Evolutionary conservation across 1,139 yeast genomes (phyloP), one percentile per base, ranked within the genome.

Genomic region (Nakaseomyces bracarensis): DNA sequence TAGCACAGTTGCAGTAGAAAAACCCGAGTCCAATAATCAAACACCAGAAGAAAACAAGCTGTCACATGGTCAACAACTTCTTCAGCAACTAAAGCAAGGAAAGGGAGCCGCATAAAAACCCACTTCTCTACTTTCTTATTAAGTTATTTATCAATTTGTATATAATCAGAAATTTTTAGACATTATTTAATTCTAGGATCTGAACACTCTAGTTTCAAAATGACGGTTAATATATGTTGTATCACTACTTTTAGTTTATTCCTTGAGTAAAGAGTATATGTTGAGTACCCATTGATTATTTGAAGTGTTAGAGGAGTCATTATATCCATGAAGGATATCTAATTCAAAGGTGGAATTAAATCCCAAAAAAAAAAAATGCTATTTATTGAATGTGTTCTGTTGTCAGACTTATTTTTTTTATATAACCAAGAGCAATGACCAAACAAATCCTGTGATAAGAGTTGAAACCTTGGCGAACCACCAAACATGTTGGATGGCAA

Each of bases 401-500:
- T n/a, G n/a, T 21, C 29, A 11, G 11, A 30, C 7, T 20, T 14
- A 10, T n/a, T 26, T 27, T 3, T 10, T 10, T 39, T 38, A 51
- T 26, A 47, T 35, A 10, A 53, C 36, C 9, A 49, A 29, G 15
- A 43, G 41, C 23, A 54, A 38, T 2, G 63, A 55, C 50, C 57
- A 51, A 4, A 58, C 37, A 4, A 65, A 43, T 0, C 58, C 51
- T 0, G 79, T 65, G n/a, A 79, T 44, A 2, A 75, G 49, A 2
- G 76, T 61, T 10, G 71, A 55, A 1, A 80, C 71, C 55, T 84
- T 80, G 2, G 95, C 72, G 3, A 76, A 84, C 97, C 97, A 91
- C 97, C 97, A 91, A 50, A 83, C 75, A 60, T 87, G 96, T 64
- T 87, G 97, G n/a, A 85, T 75, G 1, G 74, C 72, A 60, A 89